phyloP scores from a whole-genome alignment of 495 filamentous ascomycete genomes.

The Penicillium simplicissimum region DNA sequence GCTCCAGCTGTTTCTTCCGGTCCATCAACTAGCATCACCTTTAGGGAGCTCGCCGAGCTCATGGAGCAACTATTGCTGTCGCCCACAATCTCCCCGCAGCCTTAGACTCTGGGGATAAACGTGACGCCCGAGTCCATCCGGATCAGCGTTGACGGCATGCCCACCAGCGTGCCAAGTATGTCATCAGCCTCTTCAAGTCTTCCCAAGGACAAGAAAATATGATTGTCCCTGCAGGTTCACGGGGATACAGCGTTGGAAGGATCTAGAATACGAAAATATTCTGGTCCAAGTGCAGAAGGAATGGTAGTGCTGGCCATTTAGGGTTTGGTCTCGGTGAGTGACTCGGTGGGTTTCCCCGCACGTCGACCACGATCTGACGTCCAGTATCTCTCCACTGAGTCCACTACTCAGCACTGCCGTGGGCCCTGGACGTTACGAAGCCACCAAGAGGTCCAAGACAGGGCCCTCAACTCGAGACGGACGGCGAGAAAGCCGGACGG shows the following conservation, averaged over 20 bases:
- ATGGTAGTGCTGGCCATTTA: neutral
- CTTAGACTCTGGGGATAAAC: neutral
- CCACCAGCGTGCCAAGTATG: neutral
- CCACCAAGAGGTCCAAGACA: too few species aligned
- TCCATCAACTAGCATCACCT: neutral
- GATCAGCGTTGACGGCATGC: neutral
- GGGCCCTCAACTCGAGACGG: too few species aligned
- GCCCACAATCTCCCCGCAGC: neutral
- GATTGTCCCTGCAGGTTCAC: too few species aligned
- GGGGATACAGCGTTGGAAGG: too few species aligned
- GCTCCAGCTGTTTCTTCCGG: neutral
- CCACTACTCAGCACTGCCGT: too few species aligned
- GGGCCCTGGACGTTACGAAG: too few species aligned
- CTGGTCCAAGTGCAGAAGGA: neutral
- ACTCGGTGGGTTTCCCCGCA: neutral
- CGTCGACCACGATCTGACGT: neutral
- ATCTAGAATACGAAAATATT: neutral
- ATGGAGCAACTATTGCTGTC: neutral
- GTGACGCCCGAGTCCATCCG: neutral
- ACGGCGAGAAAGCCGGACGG: too few species aligned
- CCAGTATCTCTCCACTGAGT: neutral
- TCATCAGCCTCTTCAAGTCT: too few species aligned
- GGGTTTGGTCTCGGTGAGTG: neutral
- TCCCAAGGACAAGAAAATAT: too few species aligned
- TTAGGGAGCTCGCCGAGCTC: neutral